Evolutionary conservation across 2,329 filamentous ascomycete genomes (phyloP), one percentile per base, ranked within the genome.

Genomic region (Phyllosticta citrichinensis): DNA sequence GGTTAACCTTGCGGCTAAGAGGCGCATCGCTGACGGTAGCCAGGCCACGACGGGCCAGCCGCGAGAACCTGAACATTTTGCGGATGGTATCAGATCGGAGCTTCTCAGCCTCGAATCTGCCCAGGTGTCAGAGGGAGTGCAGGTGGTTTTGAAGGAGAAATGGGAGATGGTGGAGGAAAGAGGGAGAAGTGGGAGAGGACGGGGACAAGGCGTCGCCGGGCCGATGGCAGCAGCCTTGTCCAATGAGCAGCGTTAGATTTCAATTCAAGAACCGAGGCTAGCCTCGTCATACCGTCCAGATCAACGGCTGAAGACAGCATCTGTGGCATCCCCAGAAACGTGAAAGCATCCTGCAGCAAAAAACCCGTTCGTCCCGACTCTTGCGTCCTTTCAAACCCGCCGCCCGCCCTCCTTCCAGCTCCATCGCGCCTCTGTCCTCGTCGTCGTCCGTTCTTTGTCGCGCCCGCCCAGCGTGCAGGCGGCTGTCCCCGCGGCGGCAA

Each of bases 1-100:
- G 96, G 78, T 88, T 88, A 77, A 99, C 94, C 88, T 97, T 96
- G 81, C 87, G 87, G 80, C 92, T 89, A 68, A 99, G 87, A 70
- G 91, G 85, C 73, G 86, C 86, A 79, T 96, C 90, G 71, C 85
- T 83, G 73, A 91, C 88, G 69, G 92, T 95, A 66, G 93, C 93
- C 81, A 97, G 86, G 76, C 74, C 73, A 70, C 79, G 77, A 68
- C 75, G 86, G 76, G 82, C 85, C 78, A 76, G 79, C 80, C 87
- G 85, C 80, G 86, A 82, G 74, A 86, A 83, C 71, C 84, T 85
- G 79, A 89, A 80, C 86, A 88, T 88, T 74, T 70, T 84, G 77
- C 72, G 65, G 67, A n/a, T n/a, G 40, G 40, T 47, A 47, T 61
- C 57, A 61, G 63, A 65, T 58, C 52, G 62, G 33, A 62, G 58